Conservation (phyloP, 768 basidiomycete genomes). For the Leccinum barrowsii region DNA sequence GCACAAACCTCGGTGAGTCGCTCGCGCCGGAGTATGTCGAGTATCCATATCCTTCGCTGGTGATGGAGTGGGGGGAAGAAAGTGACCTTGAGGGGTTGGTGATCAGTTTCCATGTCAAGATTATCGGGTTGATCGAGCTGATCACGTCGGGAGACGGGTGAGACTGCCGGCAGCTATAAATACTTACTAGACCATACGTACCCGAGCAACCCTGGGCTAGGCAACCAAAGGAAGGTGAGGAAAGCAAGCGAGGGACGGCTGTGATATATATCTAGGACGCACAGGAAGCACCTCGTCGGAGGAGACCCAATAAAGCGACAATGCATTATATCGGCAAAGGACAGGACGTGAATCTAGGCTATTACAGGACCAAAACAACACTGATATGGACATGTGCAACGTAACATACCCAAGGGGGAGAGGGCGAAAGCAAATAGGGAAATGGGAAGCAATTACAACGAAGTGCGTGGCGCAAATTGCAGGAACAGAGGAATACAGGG, state of each 20-base stretch:
- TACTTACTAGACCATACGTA: neutral
- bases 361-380: conserved; percentile 17
- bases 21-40: conserved; percentile 59
- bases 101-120: conserved; percentile 17
- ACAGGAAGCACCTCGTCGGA: conserved; percentile 15
- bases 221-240: neutral
- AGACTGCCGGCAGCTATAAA: neutral
- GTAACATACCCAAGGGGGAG: neutral
- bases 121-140: conserved; percentile 1
- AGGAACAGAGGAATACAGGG: conserved; percentile 2
- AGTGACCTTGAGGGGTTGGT: conserved; percentile 42
- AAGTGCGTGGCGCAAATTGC: neutral
- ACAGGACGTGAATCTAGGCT: neutral
- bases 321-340: neutral
- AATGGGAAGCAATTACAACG: conserved; percentile 5
- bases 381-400: conserved; percentile 5
- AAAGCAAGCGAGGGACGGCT: neutral
- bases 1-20: conserved; percentile 47
- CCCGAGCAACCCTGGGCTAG: neutral
- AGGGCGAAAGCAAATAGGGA: neutral
- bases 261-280: conserved; percentile 4
- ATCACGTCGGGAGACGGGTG: neutral
- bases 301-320: conserved; percentile 21
- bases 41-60: conserved; percentile 69
- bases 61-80: conserved; percentile 68